Base-by-base conservation (phyloP, 169 alveolate genomes). In the Cryptosporidium ryanae region DNA sequence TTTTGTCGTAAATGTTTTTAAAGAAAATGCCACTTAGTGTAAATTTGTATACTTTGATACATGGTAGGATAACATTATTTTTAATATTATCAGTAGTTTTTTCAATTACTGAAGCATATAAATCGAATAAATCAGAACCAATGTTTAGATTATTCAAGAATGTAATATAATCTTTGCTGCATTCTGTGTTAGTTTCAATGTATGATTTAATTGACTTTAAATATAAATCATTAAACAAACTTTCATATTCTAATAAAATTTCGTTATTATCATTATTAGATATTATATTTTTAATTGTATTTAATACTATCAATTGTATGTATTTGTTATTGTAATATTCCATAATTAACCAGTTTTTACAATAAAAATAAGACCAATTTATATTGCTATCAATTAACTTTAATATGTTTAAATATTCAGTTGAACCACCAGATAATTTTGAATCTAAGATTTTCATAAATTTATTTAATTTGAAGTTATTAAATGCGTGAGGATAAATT, bases 401-500 rank as follows among this genome's bases (percentile, higher is more conserved):
- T 46, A 21, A 17, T 15, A 46, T 43, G 15, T 66, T 32, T 25
- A 66, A 2, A 46, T 66, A 66, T 25, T 18, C 64, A 18, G 44
- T 8, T 7, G 82, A 66, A 43, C 59, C 66, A 3, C 43, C 83
- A 2, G 83, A 54, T 13, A 68, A 49, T 27, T 13, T 50, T 21
- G 12, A 8, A 18, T 31, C 32, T n/a, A 68, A 50, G n/a, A 2
- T 68, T 1, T 49, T 48, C 21, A 68, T 32, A 5, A 32, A 31
- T 0, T 12, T 43, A 34, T 25, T 21, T 6, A 44, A 44, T 27
- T 76, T 27, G 8, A 29, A 31, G 8, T 29, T 3, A 38, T 23
- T n/a, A 43, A 76, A 76, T 23, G 76, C 87, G 10, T 76, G 27
- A 12, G 87, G 87, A 59, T 59, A 76, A 34, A 46, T 55, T 38